These are phyloP conservation scores for Penicillium sp. DNA, from an alignment of 2,329 filamentous ascomycete species.

Conservation along the genomic window DNA sequence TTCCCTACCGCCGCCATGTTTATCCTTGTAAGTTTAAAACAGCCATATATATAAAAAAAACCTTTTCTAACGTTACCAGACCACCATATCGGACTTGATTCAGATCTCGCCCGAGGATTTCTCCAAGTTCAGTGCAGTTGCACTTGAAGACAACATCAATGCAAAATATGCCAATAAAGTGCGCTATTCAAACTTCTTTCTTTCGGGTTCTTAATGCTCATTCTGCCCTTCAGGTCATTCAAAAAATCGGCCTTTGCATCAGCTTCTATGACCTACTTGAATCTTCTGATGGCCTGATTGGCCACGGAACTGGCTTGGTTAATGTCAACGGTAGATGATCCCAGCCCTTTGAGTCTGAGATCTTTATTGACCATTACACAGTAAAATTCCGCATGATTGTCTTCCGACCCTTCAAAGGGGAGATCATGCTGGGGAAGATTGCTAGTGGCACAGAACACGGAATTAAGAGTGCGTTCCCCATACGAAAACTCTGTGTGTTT, in stretches of 20 bases:
- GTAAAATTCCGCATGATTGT: slow-evolving; percentile 92
- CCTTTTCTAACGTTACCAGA: slow-evolving; percentile 54
- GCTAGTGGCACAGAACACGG: slow-evolving; percentile 69
- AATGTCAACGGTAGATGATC: slow-evolving; percentile 76
- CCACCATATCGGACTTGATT: slow-evolving; percentile 90
- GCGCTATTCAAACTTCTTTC: background rate
- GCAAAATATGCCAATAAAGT: slow-evolving; percentile 94
- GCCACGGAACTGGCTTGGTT: slow-evolving; percentile 85
- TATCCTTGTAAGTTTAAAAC: slow-evolving; percentile 46
- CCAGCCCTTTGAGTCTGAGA: background rate
- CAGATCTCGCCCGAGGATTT: slow-evolving; percentile 90
- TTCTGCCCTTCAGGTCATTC: slow-evolving; percentile 65
- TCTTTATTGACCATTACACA: slow-evolving; percentile 37
- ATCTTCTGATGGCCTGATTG: slow-evolving; percentile 89
- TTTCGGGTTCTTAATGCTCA: background rate
- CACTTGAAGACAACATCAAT: slow-evolving; percentile 96
- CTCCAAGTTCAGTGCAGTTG: slow-evolving; percentile 72
- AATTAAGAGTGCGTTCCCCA: slow-evolving; percentile 60
- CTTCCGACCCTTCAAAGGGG: slow-evolving; percentile 93
- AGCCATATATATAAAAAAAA: slow-evolving; percentile 22
- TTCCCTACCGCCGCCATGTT: slow-evolving; percentile 44
- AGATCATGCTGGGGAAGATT: slow-evolving; percentile 85
- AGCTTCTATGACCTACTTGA: slow-evolving; percentile 88
- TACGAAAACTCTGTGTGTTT: slow-evolving; percentile 21
- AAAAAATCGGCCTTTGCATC: slow-evolving; percentile 90